These are phyloP conservation scores for Monosporascus cannonballus DNA, from an alignment of 2,329 filamentous ascomycete species.

Conservation along the genomic window DNA sequence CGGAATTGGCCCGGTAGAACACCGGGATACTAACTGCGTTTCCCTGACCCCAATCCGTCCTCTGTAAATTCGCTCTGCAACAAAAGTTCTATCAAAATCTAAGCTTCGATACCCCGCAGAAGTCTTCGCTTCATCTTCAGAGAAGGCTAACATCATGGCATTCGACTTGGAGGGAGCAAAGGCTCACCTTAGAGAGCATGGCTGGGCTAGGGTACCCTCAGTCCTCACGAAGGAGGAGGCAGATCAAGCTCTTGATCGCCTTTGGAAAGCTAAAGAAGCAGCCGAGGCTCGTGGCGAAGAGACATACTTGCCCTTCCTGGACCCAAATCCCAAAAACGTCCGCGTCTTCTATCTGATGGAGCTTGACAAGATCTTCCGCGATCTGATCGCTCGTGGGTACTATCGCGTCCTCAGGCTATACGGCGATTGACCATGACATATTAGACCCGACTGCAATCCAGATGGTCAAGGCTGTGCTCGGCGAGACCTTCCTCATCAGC, in stretches of 20 bases:
- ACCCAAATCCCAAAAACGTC: slow-evolving; percentile 12
- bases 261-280: neutral
- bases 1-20: too few species aligned
- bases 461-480: slow-evolving; percentile 3
- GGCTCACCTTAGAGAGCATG: slow-evolving; percentile 7
- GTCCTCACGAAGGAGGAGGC: slow-evolving; percentile 9
- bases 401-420: too few species aligned
- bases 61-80: too few species aligned
- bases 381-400: slow-evolving; percentile 3
- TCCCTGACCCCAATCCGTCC: too few species aligned
- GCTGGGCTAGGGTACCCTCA: slow-evolving; percentile 5
- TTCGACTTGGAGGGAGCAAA: slow-evolving; percentile 3
- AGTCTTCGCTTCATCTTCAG: too few species aligned
- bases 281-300: slow-evolving; percentile 7
- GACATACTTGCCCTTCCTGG: slow-evolving; percentile 6
- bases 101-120: too few species aligned
- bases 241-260: neutral
- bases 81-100: too few species aligned
- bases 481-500: slow-evolving; percentile 20
- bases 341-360: slow-evolving; percentile 15
- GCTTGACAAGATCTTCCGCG: slow-evolving; percentile 11
- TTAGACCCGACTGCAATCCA: slow-evolving; percentile 8
- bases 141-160: neutral
- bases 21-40: too few species aligned
- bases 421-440: too few species aligned